Conservation (phyloP, 495 filamentous ascomycete species). For the Talaromyces thailandensis region DNA sequence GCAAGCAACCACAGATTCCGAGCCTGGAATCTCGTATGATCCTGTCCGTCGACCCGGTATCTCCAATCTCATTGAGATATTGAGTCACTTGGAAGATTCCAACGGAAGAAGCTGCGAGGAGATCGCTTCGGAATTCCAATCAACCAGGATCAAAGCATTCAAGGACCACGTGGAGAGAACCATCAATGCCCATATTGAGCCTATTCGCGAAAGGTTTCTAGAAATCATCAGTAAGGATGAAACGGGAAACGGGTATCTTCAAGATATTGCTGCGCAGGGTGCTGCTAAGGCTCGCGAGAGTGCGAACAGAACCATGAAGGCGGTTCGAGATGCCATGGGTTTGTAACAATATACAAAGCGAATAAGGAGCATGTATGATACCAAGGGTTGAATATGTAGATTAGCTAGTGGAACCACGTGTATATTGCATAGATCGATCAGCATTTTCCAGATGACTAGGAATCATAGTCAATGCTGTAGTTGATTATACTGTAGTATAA, state of each 20-base stretch:
- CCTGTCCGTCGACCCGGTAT: slow-evolving; percentile 65
- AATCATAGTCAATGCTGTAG: background rate
- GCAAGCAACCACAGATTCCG: slow-evolving; percentile 68
- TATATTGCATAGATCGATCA: background rate
- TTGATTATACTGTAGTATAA: too few species aligned
- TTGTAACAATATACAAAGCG: slow-evolving; percentile 23
- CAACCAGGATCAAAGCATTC: slow-evolving; percentile 46
- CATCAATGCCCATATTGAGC: slow-evolving; percentile 44
- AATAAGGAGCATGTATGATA: background rate
- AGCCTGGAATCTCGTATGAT: slow-evolving; percentile 58
- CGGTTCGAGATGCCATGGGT: slow-evolving; percentile 55
- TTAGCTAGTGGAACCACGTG: background rate
- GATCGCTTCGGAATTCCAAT: slow-evolving; percentile 45
- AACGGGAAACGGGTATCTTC: slow-evolving; percentile 39
- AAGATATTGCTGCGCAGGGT: slow-evolving; percentile 51
- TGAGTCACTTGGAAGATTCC: slow-evolving; percentile 51
- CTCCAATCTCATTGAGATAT: slow-evolving; percentile 73
- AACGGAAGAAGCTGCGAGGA: slow-evolving; percentile 35
- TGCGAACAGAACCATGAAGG: slow-evolving; percentile 58
- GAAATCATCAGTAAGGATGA: slow-evolving; percentile 33
- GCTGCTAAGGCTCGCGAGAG: slow-evolving; percentile 49
- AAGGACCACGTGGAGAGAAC: slow-evolving; percentile 53
- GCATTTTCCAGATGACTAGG: background rate
- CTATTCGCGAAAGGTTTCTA: slow-evolving; percentile 53
- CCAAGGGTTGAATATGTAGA: background rate